Evolutionary conservation across 495 filamentous ascomycete species (phyloP).

Genomic region (Apodospora peruviana): DNA sequence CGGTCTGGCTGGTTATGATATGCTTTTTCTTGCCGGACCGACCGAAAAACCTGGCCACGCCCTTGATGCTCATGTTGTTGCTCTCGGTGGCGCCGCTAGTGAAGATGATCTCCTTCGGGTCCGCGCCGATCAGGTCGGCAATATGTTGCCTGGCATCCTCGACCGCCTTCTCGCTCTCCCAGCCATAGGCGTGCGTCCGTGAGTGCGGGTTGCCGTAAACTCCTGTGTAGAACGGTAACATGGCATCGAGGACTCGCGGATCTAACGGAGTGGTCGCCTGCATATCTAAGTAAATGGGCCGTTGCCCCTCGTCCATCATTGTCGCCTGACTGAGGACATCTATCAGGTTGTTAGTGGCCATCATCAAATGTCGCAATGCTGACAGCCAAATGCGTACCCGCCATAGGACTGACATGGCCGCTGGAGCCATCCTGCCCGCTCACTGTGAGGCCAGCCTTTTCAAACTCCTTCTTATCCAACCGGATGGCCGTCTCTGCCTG

Average conservation of each 20-base stretch:
- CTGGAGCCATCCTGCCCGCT: conserved; percentile 49
- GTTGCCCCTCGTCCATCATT: conserved; percentile 86
- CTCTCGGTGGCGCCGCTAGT: conserved; percentile 97
- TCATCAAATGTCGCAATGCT: neutral
- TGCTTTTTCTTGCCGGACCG: conserved; percentile 94
- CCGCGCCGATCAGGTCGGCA: conserved; percentile 83
- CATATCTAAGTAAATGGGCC: conserved; percentile 97
- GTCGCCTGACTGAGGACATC: conserved; percentile 87
- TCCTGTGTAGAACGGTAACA: conserved; percentile 91
- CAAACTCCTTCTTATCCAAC: conserved; percentile 75
- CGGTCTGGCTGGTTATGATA: conserved; percentile 93
- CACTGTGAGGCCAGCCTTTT: conserved; percentile 61
- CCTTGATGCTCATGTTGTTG: conserved; percentile 99
- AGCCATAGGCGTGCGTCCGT: conserved; percentile 95
- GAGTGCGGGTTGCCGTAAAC: conserved; percentile 97
- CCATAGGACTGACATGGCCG: conserved; percentile 69
- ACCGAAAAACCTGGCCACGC: conserved; percentile 91
- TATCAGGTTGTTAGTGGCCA: conserved; percentile 20
- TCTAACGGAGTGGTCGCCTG: conserved; percentile 97
- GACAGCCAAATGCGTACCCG: conserved; percentile 41
- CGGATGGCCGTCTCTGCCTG: conserved; percentile 75
- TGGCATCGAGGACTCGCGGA: conserved; percentile 89
- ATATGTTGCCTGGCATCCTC: conserved; percentile 80
- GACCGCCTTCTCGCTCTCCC: conserved; percentile 93
- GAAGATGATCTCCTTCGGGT: conserved; percentile 97